Base-by-base conservation (phyloP, 2,329 filamentous ascomycete genomes). In the Aspergillus persii region DNA sequence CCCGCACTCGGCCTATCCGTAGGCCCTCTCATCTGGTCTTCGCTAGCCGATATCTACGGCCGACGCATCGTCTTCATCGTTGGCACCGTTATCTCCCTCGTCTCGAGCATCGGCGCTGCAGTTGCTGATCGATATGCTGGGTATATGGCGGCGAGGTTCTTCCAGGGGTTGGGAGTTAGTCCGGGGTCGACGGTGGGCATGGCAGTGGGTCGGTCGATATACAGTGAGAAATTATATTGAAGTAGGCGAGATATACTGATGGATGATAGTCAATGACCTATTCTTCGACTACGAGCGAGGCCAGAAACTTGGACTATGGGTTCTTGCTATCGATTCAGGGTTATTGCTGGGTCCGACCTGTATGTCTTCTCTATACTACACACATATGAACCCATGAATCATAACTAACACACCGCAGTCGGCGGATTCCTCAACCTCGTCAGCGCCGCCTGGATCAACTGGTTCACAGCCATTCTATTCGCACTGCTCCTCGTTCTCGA, bases 131-230 rank as follows among this genome's bases (percentile, higher is more conserved):
- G 58, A 4, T 83, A 83, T 65, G 63, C 69, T 1, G 78, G 78
- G 0, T 86, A 86, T 68, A 84, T 86, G 81, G 79, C 80, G n/a
- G 82, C 81, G 2, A 73, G 84, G 2, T 84, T 86, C 65, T 84
- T 86, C 65, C 83, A 86, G 66, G 84, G 84, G 0, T 74, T 86
- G 8, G 83, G 83, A 0, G 81, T 83, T 12, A 79, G 79, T 47
- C 83, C 83, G 4, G 82, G 80, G 1, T 76, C 81, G 4, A 85
- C 81, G 2, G 80, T 86, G 11, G 84, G 84, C 0, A 75, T 86
- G 67, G 81, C 81, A 29, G 77, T 84, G 33, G 71, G 75, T 69
- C 64, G 23, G 66, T 33, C 18, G 15, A 12, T 8, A n/a, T 41
- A 41, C 1, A n/a, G 4, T 6, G 36, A 15, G 36, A 15, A 15